Percentiles rank a stretch among this genome's conserved stretches.
These are phyloP conservation scores for Agarophyton chilense DNA, from an alignment of 23 red algal species.

Conservation along the genomic window DNA sequence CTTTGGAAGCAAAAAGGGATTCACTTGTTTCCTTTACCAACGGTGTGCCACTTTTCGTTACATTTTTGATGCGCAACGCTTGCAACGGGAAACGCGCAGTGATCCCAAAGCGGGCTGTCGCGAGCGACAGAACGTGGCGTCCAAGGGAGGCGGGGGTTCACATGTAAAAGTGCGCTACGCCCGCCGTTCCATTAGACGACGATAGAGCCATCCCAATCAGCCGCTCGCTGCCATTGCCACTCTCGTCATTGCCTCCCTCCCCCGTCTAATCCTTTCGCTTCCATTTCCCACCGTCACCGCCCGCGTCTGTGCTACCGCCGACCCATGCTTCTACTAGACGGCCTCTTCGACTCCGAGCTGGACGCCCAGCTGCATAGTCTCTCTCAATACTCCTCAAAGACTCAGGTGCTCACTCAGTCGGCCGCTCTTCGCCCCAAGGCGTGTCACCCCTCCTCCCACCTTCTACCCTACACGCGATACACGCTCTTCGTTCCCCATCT, in stretches of 20 bases:
- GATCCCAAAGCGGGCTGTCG: too few relatives aligned
- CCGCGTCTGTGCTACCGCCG: not conserved
- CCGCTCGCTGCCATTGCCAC: too few relatives aligned
- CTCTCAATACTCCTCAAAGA: slow-evolving; percentile 9
- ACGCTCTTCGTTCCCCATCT: slow-evolving; percentile 7
- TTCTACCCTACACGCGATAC: slow-evolving; percentile 15
- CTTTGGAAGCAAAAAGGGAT: too few relatives aligned
- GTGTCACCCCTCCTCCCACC: slow-evolving; percentile 8
- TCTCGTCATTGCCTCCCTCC: too few relatives aligned
- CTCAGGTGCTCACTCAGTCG: not conserved
- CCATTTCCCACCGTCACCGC: not conserved
- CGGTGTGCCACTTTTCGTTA: not conserved
- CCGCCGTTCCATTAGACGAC: too few relatives aligned
- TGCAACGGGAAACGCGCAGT: not conserved
- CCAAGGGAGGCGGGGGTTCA: too few relatives aligned
- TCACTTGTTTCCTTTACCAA: too few relatives aligned
- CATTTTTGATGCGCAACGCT: slow-evolving; percentile 9
- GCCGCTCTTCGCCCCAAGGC: slow-evolving; percentile 12
- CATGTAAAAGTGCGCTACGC: too few relatives aligned
- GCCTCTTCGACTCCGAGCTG: slow-evolving; percentile 17
- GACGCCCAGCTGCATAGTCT: slow-evolving; percentile 10
- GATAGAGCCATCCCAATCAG: too few relatives aligned
- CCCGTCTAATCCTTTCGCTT: not conserved
- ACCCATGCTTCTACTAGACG: slow-evolving; percentile 22
- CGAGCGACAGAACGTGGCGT: too few relatives aligned